Percentiles rank a stretch among this genome's conserved stretches.
Evolutionary conservation across 106 monocot species (phyloP).

Genomic region (Acanthochlamys bracteata): DNA sequence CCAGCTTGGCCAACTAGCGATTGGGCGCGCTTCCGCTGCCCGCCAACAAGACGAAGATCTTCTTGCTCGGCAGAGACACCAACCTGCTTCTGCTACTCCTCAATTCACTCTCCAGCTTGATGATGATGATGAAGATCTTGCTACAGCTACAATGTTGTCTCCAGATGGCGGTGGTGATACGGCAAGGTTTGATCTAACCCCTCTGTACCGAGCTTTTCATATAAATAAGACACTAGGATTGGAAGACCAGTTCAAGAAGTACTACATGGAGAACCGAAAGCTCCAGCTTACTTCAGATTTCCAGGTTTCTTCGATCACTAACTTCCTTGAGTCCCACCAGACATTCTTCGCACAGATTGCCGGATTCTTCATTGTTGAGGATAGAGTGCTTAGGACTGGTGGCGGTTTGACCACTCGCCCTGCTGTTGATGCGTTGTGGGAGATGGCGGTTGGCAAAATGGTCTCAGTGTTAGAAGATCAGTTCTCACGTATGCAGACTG

Average conservation of each 20-base stretch:
- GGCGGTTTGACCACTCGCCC: neutral
- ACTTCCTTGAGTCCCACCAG: constrained; percentile 96
- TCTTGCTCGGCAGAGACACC: constrained; percentile 53
- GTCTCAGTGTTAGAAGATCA: constrained; percentile 93
- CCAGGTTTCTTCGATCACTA: constrained; percentile 83
- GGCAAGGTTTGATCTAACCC: constrained; percentile 65
- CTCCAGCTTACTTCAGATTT: constrained; percentile 97
- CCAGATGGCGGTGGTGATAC: constrained; percentile 9
- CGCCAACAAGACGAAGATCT: constrained; percentile 94
- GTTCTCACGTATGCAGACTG: constrained; percentile 81
- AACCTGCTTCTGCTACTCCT: constrained; percentile 18
- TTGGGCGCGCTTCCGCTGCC: constrained; percentile 77
- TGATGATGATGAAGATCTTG: constrained; percentile 38
- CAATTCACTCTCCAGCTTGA: constrained; percentile 30
- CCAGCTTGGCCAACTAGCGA: constrained; percentile 87
- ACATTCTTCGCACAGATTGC: constrained; percentile 96
- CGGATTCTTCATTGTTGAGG: constrained; percentile 84
- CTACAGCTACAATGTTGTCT: neutral
- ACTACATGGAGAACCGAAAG: constrained; percentile 95
- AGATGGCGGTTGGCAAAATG: neutral
- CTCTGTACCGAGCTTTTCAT: constrained; percentile 81
- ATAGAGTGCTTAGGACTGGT: neutral
- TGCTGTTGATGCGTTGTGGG: neutral
- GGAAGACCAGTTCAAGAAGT: constrained; percentile 69
- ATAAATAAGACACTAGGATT: constrained; percentile 76